Evolutionary conservation across 306 rosid species (phyloP), one percentile per base, ranked within the genome.

Genomic region (Crataegus laevigata): DNA sequence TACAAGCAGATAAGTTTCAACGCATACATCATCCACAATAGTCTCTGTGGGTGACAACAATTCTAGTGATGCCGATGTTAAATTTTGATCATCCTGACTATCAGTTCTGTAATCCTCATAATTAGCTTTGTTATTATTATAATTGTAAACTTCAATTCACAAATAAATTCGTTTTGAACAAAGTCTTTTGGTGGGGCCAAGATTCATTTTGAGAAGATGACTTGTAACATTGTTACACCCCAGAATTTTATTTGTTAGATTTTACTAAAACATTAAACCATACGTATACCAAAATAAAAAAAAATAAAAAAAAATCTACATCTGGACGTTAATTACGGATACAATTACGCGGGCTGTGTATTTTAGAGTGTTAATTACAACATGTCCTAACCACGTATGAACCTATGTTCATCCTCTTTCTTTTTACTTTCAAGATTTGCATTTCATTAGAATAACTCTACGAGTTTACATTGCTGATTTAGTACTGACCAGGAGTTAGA

Each of bases 41-140:
- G 64, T 47, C 32, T 45, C 3, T 15, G 42, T 13, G 55, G 69
- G 36, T 66, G 78, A 22, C 29, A 22, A 65, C 68, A 66, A 55
- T 28, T 52, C 74, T 55, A 43, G 68, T 72, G 57, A 73, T 54
- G 67, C 82, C 82, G 72, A 57, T 19, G 28, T 11, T 73, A 55
- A 11, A 40, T 42, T 73, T 60, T 73, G 28, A 60, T 60, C 43
- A 63, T 3, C 60, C n/a, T n/a, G 45, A 61, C 69, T 12, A 73
- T 73, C 77, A 74, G 14, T 74, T 61, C 29, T 60, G 60, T 74
- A 61, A 61, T 73, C 69, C 8, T 61, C 69, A 73, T 43, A 34
- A 34, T 34, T 34, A 34, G 45, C 45, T 73, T 21, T 43, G 15
- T 7, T 73, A 12, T 72, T 72, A 72, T n/a, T 59, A 19, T 60